These are phyloP conservation scores for Verticillium alfalfae DNA, from an alignment of 2,329 filamentous ascomycete species.

Conservation along the genomic window DNA sequence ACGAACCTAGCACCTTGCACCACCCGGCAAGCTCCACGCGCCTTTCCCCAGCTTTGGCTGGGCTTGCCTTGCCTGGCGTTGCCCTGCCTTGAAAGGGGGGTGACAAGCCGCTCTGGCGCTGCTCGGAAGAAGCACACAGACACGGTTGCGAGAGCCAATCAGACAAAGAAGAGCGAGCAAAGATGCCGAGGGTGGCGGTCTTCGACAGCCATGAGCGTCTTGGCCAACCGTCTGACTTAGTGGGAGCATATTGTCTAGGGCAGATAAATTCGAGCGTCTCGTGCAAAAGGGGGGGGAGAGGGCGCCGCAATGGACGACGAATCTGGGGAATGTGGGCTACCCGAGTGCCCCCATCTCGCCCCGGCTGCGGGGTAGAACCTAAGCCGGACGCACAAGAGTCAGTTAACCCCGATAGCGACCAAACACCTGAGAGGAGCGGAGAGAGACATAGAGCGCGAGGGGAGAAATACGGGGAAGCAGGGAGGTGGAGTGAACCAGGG, in stretches of 20 bases:
- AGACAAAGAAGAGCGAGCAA: not conserved
- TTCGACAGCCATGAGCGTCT: not conserved
- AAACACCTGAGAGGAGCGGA: no score
- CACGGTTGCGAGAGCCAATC: not conserved
- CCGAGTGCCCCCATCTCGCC: not conserved
- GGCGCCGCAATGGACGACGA: not conserved
- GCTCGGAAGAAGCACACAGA: not conserved
- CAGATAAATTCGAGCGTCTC: not conserved
- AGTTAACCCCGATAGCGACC: not conserved
- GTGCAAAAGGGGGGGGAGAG: not conserved
- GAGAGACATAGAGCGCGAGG: not conserved
- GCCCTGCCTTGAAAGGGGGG: not conserved
- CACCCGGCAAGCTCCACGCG: not conserved
- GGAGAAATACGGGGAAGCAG: not conserved
- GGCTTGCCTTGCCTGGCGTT: no score
- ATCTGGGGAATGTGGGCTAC: not conserved
- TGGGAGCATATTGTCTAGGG: not conserved
- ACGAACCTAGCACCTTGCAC: not conserved
- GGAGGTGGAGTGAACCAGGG: not conserved
- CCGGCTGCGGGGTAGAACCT: not conserved
- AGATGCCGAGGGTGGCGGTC: conserved; percentile 3
- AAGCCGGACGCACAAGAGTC: not conserved
- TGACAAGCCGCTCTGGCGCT: not conserved
- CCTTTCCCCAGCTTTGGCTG: not conserved
- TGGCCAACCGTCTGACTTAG: not conserved